phyloP scores from a whole-genome alignment of 306 rosid genomes.

The Vigna reflexopilosa region DNA sequence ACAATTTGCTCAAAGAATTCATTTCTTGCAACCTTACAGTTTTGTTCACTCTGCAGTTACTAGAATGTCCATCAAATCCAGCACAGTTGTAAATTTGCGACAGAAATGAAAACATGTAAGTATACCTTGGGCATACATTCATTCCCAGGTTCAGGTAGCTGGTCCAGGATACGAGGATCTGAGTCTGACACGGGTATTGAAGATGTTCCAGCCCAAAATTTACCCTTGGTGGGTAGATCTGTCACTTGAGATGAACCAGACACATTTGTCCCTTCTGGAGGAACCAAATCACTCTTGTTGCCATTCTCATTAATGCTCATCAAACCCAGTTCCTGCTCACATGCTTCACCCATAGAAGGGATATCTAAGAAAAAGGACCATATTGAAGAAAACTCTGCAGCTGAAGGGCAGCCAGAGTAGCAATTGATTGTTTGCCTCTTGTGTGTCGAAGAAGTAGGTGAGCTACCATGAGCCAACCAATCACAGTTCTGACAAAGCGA shows the following conservation, averaged over 20 bases:
- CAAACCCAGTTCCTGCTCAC: slow-evolving; percentile 89
- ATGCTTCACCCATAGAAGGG: slow-evolving; percentile 70
- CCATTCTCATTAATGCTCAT: slow-evolving; percentile 87
- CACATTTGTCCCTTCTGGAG: slow-evolving; percentile 56
- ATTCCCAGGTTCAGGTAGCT: slow-evolving; percentile 53
- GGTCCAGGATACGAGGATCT: slow-evolving; percentile 52
- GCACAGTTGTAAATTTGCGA: slow-evolving; percentile 11
- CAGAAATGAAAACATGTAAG: slow-evolving; percentile 14
- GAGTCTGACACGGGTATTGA: slow-evolving; percentile 55
- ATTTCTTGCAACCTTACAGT: slow-evolving; percentile 22
- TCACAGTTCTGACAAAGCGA: slow-evolving; percentile 98
- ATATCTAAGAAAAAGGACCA: slow-evolving; percentile 82
- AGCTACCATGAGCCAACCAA: slow-evolving; percentile 74
- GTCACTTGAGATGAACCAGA: slow-evolving; percentile 55
- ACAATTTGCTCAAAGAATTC: slow-evolving; percentile 10
- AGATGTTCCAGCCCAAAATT: slow-evolving; percentile 64
- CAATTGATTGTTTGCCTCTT: slow-evolving; percentile 81
- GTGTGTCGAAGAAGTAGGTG: slow-evolving; percentile 70
- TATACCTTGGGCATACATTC: slow-evolving; percentile 77
- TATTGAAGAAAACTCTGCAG: slow-evolving; percentile 86
- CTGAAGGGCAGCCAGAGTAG: slow-evolving; percentile 93
- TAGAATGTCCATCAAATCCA: slow-evolving; percentile 20
- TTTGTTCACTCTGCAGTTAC: slow-evolving; percentile 20
- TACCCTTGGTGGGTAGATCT: slow-evolving; percentile 44
- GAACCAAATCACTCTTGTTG: slow-evolving; percentile 48